A percentile compares a stretch with the other conserved stretches of the same genome.
phyloP scores from a whole-genome alignment of 805 yeast genomes.

The Cyberlindnera euphorbiiphila region DNA sequence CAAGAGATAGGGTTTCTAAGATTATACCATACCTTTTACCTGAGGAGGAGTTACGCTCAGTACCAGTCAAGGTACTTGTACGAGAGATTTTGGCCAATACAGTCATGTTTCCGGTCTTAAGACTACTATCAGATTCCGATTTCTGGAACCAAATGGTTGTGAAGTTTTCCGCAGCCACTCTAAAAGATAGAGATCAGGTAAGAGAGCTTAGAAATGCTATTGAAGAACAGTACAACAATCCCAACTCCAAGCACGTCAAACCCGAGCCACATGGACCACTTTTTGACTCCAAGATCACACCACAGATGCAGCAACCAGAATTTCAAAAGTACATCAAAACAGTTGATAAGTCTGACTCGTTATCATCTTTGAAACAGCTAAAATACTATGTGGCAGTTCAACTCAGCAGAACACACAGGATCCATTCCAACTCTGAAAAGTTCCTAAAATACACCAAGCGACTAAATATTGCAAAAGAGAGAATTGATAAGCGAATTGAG shows the following conservation, averaged over 20 bases:
- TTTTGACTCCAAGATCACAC: slow-evolving; percentile 33
- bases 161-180: slow-evolving; percentile 53
- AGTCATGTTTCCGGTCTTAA: slow-evolving; percentile 48
- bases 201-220: slow-evolving; percentile 65
- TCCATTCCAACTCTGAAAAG: slow-evolving; percentile 29
- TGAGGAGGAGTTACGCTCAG: slow-evolving; percentile 38
- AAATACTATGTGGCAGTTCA: slow-evolving; percentile 46
- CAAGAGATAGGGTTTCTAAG: slow-evolving; percentile 38
- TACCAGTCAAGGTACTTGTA: slow-evolving; percentile 45
- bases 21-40: slow-evolving; percentile 51
- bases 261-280: slow-evolving; percentile 21
- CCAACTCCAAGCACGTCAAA: slow-evolving; percentile 7
- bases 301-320: slow-evolving; percentile 37
- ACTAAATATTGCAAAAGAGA: slow-evolving; percentile 29
- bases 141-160: slow-evolving; percentile 68
- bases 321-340: slow-evolving; percentile 39
- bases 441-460: slow-evolving; percentile 29
- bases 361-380: slow-evolving; percentile 45
- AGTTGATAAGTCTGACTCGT: slow-evolving; percentile 31
- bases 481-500: slow-evolving; percentile 29
- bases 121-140: slow-evolving; percentile 65
- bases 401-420: slow-evolving; percentile 35
- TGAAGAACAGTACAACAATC: slow-evolving; percentile 52
- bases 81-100: slow-evolving; percentile 61
- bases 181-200: slow-evolving; percentile 74